These are phyloP conservation scores for Collybia mongolica DNA, from an alignment of 768 basidiomycete genomes.

Conservation along the genomic window DNA sequence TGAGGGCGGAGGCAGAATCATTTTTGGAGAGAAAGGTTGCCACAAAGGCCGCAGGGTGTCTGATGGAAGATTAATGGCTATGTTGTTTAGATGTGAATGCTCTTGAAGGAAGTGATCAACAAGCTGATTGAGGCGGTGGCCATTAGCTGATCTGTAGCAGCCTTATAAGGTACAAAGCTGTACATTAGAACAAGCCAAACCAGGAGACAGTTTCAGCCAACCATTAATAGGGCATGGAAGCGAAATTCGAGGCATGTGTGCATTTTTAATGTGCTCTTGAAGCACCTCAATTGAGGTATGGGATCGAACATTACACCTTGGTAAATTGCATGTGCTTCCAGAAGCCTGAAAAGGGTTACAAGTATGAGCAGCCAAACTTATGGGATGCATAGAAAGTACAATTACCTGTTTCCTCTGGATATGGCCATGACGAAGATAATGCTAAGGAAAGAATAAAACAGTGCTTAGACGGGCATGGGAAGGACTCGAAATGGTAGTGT, in stretches of 20 bases:
- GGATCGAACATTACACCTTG: conserved; percentile 12
- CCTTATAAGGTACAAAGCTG: conserved; percentile 6
- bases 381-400: not conserved
- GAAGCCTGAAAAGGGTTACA: not conserved
- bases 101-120: conserved; percentile 15
- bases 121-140: conserved; percentile 3
- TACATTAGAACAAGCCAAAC: not conserved
- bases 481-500: not conserved
- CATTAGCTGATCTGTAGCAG: conserved; percentile 7
- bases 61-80: conserved; percentile 10
- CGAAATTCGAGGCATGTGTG: conserved; percentile 16
- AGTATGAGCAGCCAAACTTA: no score
- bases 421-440: conserved; percentile 6
- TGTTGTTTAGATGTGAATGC: conserved; percentile 12
- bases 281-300: conserved; percentile 12
- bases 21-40: conserved; percentile 15
- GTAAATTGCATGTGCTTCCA: not conserved
- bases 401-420: conserved; percentile 13
- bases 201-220: not conserved
- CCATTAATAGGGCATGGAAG: conserved; percentile 18
- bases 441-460: conserved; percentile 7
- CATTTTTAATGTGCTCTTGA: conserved; percentile 13
- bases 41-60: conserved; percentile 12
- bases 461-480: not conserved
- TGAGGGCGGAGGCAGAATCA: conserved; percentile 6